Percentiles rank a stretch among this genome's conserved stretches.
phyloP scores from a whole-genome alignment of 768 basidiomycete genomes.

The Russula dissimulans region DNA sequence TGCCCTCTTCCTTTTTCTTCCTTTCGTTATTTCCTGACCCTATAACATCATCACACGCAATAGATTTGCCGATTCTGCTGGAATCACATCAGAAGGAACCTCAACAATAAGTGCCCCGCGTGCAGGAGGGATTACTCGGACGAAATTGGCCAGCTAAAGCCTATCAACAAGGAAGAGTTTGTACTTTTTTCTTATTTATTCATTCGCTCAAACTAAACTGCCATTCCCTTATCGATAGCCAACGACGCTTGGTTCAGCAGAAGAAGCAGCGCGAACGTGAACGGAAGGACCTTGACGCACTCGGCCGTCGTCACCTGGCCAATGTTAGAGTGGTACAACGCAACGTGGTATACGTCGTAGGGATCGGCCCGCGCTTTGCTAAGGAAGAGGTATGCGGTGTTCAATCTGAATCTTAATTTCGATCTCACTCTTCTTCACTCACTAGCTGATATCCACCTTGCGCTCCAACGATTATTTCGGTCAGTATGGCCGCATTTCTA shows the following conservation, averaged over 20 bases:
- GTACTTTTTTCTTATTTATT: conserved; percentile 27
- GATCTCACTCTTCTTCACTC: neutral
- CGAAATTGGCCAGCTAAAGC: conserved; percentile 88
- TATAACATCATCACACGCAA: neutral
- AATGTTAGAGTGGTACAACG: conserved; percentile 96
- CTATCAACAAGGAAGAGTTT: conserved; percentile 91
- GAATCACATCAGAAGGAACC: conserved; percentile 94
- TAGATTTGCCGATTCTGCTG: conserved; percentile 99
- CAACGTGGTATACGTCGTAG: conserved; percentile 92
- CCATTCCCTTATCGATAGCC: conserved; percentile 39
- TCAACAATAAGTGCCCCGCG: conserved; percentile 94
- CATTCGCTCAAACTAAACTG: conserved; percentile 6
- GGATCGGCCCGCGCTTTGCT: conserved; percentile 86
- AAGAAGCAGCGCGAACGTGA: conserved; percentile 94
- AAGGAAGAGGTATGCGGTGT: conserved; percentile 82
- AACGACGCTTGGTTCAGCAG: conserved; percentile 89
- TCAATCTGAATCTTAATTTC: conserved; percentile 12
- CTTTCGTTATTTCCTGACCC: conserved; percentile 4
- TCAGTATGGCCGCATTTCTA: conserved; percentile 96
- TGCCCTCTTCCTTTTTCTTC: conserved; percentile 11
- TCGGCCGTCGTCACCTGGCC: conserved; percentile 77
- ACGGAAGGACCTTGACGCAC: conserved; percentile 85
- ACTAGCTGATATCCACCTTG: conserved; percentile 79
- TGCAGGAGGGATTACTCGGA: conserved; percentile 91
- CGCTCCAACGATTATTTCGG: conserved; percentile 97